Evolutionary conservation across 331 rosid species (phyloP).

Genomic region (Malus hybrid): DNA sequence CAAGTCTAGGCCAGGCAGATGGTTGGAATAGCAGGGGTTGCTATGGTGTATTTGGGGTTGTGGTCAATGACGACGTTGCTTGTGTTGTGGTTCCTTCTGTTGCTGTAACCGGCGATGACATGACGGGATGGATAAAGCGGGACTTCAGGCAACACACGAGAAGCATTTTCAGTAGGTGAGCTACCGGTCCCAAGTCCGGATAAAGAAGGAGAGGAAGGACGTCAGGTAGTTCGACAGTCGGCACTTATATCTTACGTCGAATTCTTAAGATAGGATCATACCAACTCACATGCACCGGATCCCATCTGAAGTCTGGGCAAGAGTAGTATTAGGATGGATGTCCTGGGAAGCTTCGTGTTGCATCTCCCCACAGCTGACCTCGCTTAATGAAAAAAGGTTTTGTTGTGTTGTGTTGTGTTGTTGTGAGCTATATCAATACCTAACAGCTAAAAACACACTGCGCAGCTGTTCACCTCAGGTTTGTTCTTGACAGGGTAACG

Average conservation of each 20-base stretch:
- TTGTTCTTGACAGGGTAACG: slow-evolving; percentile 29
- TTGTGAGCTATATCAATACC: not conserved
- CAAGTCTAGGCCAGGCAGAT: not conserved
- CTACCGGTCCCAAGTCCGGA: too few species aligned
- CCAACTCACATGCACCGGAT: too few species aligned
- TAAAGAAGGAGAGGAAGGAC: too few species aligned
- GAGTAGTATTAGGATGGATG: too few species aligned
- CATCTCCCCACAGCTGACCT: too few species aligned
- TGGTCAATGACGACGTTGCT: slow-evolving; percentile 11
- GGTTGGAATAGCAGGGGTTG: not conserved
- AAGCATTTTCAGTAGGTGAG: not conserved
- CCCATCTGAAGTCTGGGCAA: too few species aligned
- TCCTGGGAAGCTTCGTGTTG: too few species aligned
- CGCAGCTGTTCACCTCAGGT: slow-evolving; percentile 35
- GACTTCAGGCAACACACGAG: slow-evolving; percentile 20
- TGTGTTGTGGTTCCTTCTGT: slow-evolving; percentile 7
- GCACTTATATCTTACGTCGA: too few species aligned
- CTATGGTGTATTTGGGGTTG: slow-evolving; percentile 4
- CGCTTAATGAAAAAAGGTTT: accelerated
- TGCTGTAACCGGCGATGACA: slow-evolving; percentile 1
- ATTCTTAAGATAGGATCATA: too few species aligned
- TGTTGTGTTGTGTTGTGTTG: too few species aligned
- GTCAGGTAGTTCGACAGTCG: too few species aligned
- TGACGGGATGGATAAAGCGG: slow-evolving; percentile 18
- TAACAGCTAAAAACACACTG: not conserved